A percentile compares a stretch with the other conserved stretches of the same genome.
phyloP scores from a whole-genome alignment of 768 basidiomycete genomes.

The Albatrellus ellisii region DNA sequence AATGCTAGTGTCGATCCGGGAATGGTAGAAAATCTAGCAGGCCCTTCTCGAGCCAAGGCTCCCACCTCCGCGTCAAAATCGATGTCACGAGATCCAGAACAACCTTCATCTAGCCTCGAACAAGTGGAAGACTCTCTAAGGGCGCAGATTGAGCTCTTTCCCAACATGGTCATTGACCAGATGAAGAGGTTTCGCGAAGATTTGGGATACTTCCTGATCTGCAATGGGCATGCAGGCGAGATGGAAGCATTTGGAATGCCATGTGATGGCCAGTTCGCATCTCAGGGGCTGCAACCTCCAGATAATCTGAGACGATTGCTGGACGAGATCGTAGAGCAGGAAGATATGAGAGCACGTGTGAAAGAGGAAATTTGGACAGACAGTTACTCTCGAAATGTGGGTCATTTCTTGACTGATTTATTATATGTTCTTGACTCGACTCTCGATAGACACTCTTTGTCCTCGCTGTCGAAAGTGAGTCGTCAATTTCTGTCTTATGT shows the following conservation, averaged over 20 bases:
- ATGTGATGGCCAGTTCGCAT: background rate
- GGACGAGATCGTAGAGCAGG: slow-evolving; percentile 27
- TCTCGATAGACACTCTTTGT: slow-evolving; percentile 25
- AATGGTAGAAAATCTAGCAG: slow-evolving; percentile 1
- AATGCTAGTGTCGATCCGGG: slow-evolving; percentile 2
- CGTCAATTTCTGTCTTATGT: background rate
- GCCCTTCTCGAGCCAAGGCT: too few relatives aligned
- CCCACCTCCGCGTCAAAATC: too few relatives aligned
- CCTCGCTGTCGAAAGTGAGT: slow-evolving; percentile 34
- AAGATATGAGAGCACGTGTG: slow-evolving; percentile 19
- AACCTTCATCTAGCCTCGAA: background rate
- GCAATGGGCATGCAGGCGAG: slow-evolving; percentile 10
- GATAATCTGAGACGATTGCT: slow-evolving; percentile 23
- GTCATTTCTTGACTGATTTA: slow-evolving; percentile 5
- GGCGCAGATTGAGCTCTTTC: slow-evolving; percentile 25
- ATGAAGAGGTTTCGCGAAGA: slow-evolving; percentile 28
- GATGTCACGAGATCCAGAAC: too few relatives aligned
- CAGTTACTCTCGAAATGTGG: slow-evolving; percentile 28
- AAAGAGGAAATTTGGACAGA: slow-evolving; percentile 32
- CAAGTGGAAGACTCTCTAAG: slow-evolving; percentile 15
- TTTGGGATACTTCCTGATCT: slow-evolving; percentile 22
- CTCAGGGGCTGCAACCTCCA: slow-evolving; percentile 15
- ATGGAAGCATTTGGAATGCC: background rate
- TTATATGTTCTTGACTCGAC: background rate
- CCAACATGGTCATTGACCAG: slow-evolving; percentile 24